Base-by-base conservation (phyloP, 1,284 basidiomycete genomes). In the Austroboletus niveus region DNA sequence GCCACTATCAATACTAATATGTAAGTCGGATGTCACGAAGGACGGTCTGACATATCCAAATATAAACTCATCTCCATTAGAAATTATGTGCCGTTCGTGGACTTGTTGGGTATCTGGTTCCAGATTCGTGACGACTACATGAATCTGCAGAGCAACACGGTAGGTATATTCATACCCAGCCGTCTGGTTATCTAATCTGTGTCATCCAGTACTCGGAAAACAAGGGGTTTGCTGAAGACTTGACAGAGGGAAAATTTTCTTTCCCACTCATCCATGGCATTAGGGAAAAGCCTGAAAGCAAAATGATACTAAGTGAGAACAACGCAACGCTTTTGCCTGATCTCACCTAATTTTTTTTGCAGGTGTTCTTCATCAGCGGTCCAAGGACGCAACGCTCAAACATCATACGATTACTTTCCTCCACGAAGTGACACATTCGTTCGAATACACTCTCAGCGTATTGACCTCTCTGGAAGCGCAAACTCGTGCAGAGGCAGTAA, bases 121-220 rank as follows among this genome's bases (percentile, higher is more conserved):
- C 96, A 99, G 69, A 96, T 99, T 58, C 79, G 95, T 11, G 96
- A 99, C 69, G 96, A 99, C 66, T 92, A 96, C 56, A 92, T 96
- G 87, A 98, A 99, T 66, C 75, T 99, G 32, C 87, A 94, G 62
- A 92, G 88, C 47, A 80, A 79, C 32, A 77, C 89, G 73, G 92
- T 92, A 57, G 40, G 73, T 20, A 20, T n/a, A 43, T 20, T 12
- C 14, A 20, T 32, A 5, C 17, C 42, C 5, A 11, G 10, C 14
- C 4, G 5, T 31, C 20, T 5, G 29, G 11, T 41, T 15, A 30
- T 12, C 39, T 55, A 7, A 14, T 11, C 22, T 29, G 8, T 31
- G 34, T 48, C 20, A 24, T 45, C 20, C 42, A 94, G 88, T 98
- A 98, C 64, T 77, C 85, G 2, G 80, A 84, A 42, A 92, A 95